phyloP scores from a whole-genome alignment of 176 grass and related monocot species.

The Musa troglodytarum region DNA sequence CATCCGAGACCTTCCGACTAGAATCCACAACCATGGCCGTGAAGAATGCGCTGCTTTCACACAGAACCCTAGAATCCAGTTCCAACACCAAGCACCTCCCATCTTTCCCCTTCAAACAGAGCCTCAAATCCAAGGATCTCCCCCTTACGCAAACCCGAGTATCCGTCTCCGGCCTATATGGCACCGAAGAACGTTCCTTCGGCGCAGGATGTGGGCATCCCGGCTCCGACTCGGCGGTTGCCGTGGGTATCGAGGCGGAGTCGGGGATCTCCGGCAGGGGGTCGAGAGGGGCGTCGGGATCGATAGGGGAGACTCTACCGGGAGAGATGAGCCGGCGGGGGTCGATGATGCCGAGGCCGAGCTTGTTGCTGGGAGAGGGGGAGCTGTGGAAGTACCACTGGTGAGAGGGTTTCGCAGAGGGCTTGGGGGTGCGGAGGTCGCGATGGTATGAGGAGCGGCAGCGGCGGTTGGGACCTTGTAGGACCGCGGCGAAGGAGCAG shows the following conservation, averaged over 20 bases:
- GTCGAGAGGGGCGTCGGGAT: slow-evolving; percentile 31
- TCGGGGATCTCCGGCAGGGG: slow-evolving; percentile 10
- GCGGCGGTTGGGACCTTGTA: slow-evolving; percentile 37
- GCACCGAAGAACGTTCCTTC: slow-evolving; percentile 28
- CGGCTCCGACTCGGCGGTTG: slow-evolving; percentile 24
- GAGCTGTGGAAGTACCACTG: slow-evolving; percentile 42
- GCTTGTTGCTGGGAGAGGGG: slow-evolving; percentile 43
- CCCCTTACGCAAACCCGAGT: slow-evolving; percentile 2
- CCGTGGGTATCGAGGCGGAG: neutral
- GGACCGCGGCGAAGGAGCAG: slow-evolving; percentile 50
- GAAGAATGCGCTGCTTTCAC: slow-evolving; percentile 47
- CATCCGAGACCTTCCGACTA: slow-evolving; percentile 11
- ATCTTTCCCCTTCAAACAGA: slow-evolving; percentile 39
- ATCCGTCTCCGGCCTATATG: slow-evolving; percentile 22
- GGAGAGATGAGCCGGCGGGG: slow-evolving; percentile 78
- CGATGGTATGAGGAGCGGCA: neutral
- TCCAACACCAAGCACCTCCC: slow-evolving; percentile 37
- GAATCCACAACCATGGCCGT: slow-evolving; percentile 30
- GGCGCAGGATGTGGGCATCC: slow-evolving; percentile 23
- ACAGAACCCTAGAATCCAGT: slow-evolving; percentile 40
- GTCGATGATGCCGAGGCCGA: slow-evolving; percentile 49
- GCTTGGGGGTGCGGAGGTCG: slow-evolving; percentile 15
- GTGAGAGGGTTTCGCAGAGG: slow-evolving; percentile 37
- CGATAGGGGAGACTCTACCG: slow-evolving; percentile 73
- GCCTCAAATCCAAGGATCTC: slow-evolving; percentile 12